Evolutionary conservation across 2,329 filamentous ascomycete genomes (phyloP).

Genomic region (Aureobasidium uvarum): DNA sequence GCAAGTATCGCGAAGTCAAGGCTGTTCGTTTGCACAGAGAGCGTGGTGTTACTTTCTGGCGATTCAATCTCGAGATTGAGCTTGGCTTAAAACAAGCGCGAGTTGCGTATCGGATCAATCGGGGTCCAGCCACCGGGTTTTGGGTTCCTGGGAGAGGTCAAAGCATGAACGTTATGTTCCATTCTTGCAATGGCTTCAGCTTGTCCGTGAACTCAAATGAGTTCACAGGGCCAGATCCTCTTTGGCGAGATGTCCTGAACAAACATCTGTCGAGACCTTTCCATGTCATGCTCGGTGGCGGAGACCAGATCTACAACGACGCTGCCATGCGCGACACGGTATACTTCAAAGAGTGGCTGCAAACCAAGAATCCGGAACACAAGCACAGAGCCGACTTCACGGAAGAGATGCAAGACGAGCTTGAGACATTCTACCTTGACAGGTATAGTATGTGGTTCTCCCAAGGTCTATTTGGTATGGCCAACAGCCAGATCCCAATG

Average conservation of each 20-base stretch:
- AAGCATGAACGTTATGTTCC: constrained; percentile 98
- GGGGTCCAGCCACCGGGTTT: constrained; percentile 82
- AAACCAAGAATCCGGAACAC: constrained; percentile 72
- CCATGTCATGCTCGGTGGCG: constrained; percentile 97
- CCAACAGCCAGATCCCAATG: constrained; percentile 94
- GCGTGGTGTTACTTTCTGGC: constrained; percentile 90
- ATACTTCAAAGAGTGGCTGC: constrained; percentile 80
- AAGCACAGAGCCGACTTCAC: constrained; percentile 80
- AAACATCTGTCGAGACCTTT: constrained; percentile 88
- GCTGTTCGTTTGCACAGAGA: constrained; percentile 82
- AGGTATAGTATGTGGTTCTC: constrained; percentile 95
- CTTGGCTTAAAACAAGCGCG: constrained; percentile 73
- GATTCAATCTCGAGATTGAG: constrained; percentile 93
- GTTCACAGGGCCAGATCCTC: constrained; percentile 87
- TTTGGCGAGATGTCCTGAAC: constrained; percentile 96
- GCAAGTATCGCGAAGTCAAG: constrained; percentile 77
- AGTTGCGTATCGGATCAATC: constrained; percentile 93
- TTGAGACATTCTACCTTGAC: constrained; percentile 85
- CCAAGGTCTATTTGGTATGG: constrained; percentile 88
- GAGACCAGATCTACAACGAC: constrained; percentile 97
- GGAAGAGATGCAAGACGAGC: constrained; percentile 76
- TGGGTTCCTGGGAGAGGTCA: constrained; percentile 86
- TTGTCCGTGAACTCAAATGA: constrained; percentile 71
- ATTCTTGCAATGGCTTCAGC: constrained; percentile 97
- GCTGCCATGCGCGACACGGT: constrained; percentile 70